Evolutionary conservation across 345 rosid genomes (phyloP), one percentile per base, ranked within the genome.

Genomic region (Populus nigra): DNA sequence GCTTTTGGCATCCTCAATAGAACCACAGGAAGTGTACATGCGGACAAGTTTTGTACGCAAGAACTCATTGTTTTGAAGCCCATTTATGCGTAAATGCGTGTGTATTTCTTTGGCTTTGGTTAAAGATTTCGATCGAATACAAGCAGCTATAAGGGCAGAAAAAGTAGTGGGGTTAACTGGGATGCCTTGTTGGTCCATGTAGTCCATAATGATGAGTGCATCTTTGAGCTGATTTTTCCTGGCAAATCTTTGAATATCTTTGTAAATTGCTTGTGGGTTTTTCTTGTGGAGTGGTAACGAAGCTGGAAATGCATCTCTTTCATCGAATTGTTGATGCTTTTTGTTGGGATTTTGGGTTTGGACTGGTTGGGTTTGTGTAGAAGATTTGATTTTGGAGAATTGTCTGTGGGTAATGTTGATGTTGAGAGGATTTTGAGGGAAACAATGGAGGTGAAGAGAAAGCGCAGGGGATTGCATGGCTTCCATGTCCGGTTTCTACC

Each of bases 1-100:
- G 83, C 68, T 83, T 71, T 85, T 86, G 12, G 97, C 98, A 47
- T 90, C 96, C 4, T 90, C 85, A 1, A 88, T 6, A 18, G 97
- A 91, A 27, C 90, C 90, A 76, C 97, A 95, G 8, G 90, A 78
- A 6, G 92, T 86, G 72, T 93, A 93, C 97, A 92, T 81, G 5
- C 82, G 85, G 20, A 92, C 93, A 31, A 95, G 90, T 72, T 93
- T 95, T 0, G 93, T 85, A 15, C 84, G 76, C 76, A 93, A 68
- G 47, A 90, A 91, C 86, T 90, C 94, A 12, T 90, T 93, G 73
- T 80, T 87, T 76, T 93, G 93, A 3, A 93, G 81, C 49, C 94
- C 96, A 66, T 93, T 91, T 1, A 89, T 90, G 20, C 89, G 84
- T 15, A 94, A 84, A 68, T 89, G 88, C 23, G 83, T 77, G 29